Evolutionary conservation across 2,329 filamentous ascomycete genomes (phyloP), one percentile per base, ranked within the genome.

Genomic region (Lithohypha guttulata): DNA sequence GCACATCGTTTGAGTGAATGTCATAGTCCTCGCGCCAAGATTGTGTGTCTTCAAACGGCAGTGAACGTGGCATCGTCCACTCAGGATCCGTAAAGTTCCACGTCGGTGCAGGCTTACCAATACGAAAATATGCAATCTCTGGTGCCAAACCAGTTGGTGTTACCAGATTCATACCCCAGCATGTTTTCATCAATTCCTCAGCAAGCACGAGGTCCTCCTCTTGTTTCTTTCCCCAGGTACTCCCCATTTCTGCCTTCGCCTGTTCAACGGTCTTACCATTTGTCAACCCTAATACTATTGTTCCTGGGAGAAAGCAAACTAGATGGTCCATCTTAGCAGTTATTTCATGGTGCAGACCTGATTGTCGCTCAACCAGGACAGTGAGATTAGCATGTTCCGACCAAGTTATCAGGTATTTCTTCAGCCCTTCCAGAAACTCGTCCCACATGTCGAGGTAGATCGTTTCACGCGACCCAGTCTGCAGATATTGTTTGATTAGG

Each of bases 311-410:
- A 69, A 98, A 98, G 64, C 91, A 98, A 25, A 94, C 89, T 4
- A 96, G 70, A 55, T 98, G 91, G 56, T 98, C 91, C 87, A 98
- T 96, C 63, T 98, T 98, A 17, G 87, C 81, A 10, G 75, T 77
- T 15, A 96, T 59, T 0, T 65, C 52, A 4, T 69, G 68, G 18
- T 70, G 56, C 6, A 98, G 63, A 2, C 91, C 91, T 33, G 69
- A 67, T 0, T 84, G 86, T 7, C 84, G 75, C 62, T 98, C 91
- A 23, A 79, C 91, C 11, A 98, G 75, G 37, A 96, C 78, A n/a
- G 89, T 94, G 49, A 93, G 79, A 34, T 81, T 76, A 1, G 79
- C 79, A 2, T 79, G 75, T 44, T 79, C 73, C 2, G 85, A 89
- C 62, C 96, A 96, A 0, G 87, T 87, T 48, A 98, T 69, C 20